Conservation (phyloP, 805 yeast genomes). For the Yamadazyma scolyti region DNA sequence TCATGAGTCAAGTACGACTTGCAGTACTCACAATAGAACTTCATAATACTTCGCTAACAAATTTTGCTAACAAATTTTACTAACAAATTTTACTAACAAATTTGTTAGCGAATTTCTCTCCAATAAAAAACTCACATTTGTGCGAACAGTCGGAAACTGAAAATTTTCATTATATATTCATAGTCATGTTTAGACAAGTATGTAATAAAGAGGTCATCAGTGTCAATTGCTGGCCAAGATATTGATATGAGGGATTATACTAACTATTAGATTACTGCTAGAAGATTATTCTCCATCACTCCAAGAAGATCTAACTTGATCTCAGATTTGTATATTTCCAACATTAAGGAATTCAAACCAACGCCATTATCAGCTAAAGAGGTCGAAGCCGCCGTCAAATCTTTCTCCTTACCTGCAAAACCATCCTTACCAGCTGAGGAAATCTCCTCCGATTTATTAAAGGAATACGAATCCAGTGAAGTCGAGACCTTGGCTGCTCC, state of each 20-base stretch:
- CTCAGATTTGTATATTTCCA: constrained; percentile 82
- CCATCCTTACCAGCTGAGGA: constrained; percentile 75
- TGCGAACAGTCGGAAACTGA: constrained; percentile 9
- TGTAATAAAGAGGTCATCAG: no score
- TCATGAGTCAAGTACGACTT: constrained; percentile 82
- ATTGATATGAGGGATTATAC: no score
- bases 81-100: no score
- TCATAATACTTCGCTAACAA: constrained; percentile 13
- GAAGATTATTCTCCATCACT: constrained; percentile 40
- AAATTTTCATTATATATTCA: constrained; percentile 7
- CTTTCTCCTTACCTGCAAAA: constrained; percentile 78
- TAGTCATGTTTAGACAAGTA: constrained; percentile 15
- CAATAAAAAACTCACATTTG: no score
- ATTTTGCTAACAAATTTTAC: no score
- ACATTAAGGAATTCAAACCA: constrained; percentile 87
- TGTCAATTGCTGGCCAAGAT: no score
- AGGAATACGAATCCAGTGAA: constrained; percentile 62
- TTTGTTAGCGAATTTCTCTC: background rate
- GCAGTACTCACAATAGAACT: constrained; percentile 83
- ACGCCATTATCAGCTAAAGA: constrained; percentile 68
- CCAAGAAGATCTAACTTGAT: constrained; percentile 55
- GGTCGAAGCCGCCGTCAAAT: constrained; percentile 73
- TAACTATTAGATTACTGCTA: constrained; percentile 16
- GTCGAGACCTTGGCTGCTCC: constrained; percentile 49
- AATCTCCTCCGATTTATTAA: constrained; percentile 62